phyloP scores from a whole-genome alignment of 768 basidiomycete genomes.

The Lenzites betulinus region DNA sequence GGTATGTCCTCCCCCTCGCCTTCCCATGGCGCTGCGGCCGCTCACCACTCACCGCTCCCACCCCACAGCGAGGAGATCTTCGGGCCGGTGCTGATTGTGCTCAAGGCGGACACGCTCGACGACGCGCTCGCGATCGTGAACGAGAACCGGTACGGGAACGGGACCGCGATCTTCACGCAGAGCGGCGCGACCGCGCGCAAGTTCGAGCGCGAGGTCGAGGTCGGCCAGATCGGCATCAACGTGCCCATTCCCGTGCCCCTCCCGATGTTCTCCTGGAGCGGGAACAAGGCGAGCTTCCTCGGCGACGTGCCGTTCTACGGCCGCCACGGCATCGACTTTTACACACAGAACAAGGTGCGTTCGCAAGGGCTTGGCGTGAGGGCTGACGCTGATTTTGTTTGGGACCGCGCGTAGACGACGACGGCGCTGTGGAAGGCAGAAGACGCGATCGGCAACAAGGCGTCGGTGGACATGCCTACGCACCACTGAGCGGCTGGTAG shows the following conservation, averaged over 20 bases:
- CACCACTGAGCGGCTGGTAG: constrained; percentile 47
- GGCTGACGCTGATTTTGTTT: background rate
- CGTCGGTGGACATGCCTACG: constrained; percentile 88
- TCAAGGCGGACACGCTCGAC: constrained; percentile 82
- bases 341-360: constrained; percentile 87
- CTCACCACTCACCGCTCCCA: background rate
- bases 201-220: constrained; percentile 86
- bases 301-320: constrained; percentile 94
- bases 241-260: constrained; percentile 91
- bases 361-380: background rate
- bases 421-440: constrained; percentile 93
- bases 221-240: constrained; percentile 93
- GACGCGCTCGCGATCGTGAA: constrained; percentile 92
- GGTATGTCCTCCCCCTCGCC: constrained; percentile 48
- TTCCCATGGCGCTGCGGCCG: background rate
- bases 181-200: constrained; percentile 93
- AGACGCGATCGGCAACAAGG: constrained; percentile 75
- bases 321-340: constrained; percentile 91
- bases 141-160: constrained; percentile 89
- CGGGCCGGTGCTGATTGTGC: constrained; percentile 81
- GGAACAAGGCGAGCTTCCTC: constrained; percentile 85
- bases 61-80: constrained; percentile 85
- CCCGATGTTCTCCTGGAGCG: constrained; percentile 96
- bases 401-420: constrained; percentile 59
- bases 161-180: constrained; percentile 95